A percentile compares a stretch with the other conserved stretches of the same genome.
These are phyloP conservation scores for Aeschynomene evenia DNA, from an alignment of 306 rosid species.

Conservation along the genomic window DNA sequence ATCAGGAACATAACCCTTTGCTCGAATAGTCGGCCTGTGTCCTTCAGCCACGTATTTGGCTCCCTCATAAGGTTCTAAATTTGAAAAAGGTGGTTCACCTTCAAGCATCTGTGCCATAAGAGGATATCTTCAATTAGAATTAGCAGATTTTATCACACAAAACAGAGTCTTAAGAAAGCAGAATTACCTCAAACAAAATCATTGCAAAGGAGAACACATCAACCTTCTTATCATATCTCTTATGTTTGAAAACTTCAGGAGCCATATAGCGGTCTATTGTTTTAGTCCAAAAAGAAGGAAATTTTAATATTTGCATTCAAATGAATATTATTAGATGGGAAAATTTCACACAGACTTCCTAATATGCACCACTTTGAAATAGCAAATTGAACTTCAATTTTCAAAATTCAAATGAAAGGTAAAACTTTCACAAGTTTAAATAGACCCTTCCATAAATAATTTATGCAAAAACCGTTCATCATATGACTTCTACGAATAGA, in stretches of 20 bases:
- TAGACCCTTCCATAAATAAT: slow-evolving; percentile 10
- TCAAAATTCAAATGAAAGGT: slow-evolving; percentile 8
- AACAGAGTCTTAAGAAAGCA: slow-evolving; percentile 13
- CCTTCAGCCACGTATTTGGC: slow-evolving; percentile 88
- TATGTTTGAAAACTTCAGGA: slow-evolving; percentile 92
- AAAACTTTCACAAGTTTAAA: background rate
- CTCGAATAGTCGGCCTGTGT: slow-evolving; percentile 67
- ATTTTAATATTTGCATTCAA: background rate
- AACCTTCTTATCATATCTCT: slow-evolving; percentile 87
- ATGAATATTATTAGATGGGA: background rate
- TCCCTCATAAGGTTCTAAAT: slow-evolving; percentile 82
- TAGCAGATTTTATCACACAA: slow-evolving; percentile 15
- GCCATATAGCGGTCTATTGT: slow-evolving; percentile 91
- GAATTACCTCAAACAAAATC: slow-evolving; percentile 89
- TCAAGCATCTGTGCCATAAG: slow-evolving; percentile 81
- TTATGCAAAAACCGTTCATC: slow-evolving; percentile 14
- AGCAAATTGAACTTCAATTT: slow-evolving; percentile 8
- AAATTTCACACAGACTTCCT: background rate
- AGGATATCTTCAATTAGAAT: slow-evolving; percentile 15
- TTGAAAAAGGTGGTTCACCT: slow-evolving; percentile 83
- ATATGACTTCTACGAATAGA: background rate
- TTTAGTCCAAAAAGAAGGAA: slow-evolving; percentile 22
- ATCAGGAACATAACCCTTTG: slow-evolving; percentile 57
- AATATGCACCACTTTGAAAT: slow-evolving; percentile 13
- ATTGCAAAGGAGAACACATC: slow-evolving; percentile 94